Conservation (phyloP, 768 basidiomycete species). For the Calocybe indica region DNA sequence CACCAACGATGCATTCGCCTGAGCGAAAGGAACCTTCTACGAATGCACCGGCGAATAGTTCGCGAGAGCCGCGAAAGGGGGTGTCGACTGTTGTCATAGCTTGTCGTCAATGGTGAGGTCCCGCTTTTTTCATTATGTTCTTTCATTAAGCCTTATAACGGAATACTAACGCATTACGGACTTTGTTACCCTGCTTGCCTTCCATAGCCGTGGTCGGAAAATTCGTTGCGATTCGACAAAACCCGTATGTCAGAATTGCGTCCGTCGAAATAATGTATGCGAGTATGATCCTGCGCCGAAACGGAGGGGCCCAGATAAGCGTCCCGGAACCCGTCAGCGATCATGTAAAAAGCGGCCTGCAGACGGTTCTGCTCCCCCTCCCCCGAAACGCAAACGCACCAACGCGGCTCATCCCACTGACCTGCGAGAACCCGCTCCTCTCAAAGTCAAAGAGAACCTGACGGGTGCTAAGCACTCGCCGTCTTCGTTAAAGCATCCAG, state of each 20-base stretch:
- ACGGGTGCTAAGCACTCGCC: slow-evolving; percentile 18
- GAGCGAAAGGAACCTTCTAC: slow-evolving; percentile 29
- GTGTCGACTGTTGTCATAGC: slow-evolving; percentile 72
- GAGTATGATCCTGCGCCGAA: slow-evolving; percentile 78
- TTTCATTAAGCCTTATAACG: slow-evolving; percentile 37
- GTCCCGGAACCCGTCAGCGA: slow-evolving; percentile 76
- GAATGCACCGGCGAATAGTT: slow-evolving; percentile 19
- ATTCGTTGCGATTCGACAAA: slow-evolving; percentile 82
- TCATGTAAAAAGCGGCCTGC: slow-evolving; percentile 78
- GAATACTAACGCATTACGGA: slow-evolving; percentile 24
- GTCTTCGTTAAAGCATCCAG: slow-evolving; percentile 15
- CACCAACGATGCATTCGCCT: slow-evolving; percentile 26
- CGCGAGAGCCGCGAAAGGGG: slow-evolving; percentile 45
- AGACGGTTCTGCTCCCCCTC: slow-evolving; percentile 43
- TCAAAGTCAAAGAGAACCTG: slow-evolving; percentile 36
- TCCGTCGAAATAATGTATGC: slow-evolving; percentile 70
- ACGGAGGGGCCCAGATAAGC: slow-evolving; percentile 82
- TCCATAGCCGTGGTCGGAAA: slow-evolving; percentile 71
- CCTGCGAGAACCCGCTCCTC: slow-evolving; percentile 21
- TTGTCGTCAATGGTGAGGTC: slow-evolving; percentile 72
- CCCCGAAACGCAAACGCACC: slow-evolving; percentile 49
- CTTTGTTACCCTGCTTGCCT: slow-evolving; percentile 24
- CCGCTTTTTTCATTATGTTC: slow-evolving; percentile 21
- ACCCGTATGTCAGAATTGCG: slow-evolving; percentile 78
- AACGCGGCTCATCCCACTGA: slow-evolving; percentile 22